Percentiles rank a stretch among this genome's conserved stretches.
Evolutionary conservation across 2,329 filamentous ascomycete species (phyloP).

Genomic region (Aspergillus tubingensis): DNA sequence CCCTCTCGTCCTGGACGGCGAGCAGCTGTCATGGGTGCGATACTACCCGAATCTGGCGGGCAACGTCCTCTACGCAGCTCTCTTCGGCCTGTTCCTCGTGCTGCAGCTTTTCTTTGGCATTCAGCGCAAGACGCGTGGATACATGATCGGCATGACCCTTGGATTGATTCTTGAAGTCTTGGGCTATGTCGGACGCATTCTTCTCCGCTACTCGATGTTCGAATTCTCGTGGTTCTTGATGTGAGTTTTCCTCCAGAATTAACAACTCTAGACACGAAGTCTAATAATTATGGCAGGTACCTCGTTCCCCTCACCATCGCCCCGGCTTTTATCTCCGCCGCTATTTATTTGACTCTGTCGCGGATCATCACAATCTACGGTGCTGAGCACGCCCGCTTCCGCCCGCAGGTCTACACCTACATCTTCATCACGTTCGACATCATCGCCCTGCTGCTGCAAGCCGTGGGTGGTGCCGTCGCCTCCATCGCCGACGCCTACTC

Average conservation of each 20-base stretch:
- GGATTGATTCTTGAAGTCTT: constrained; percentile 60
- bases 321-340: not conserved
- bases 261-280: not conserved
- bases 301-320: not conserved
- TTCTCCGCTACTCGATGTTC: constrained; percentile 55
- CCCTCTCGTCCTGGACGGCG: not conserved
- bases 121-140: constrained; percentile 52
- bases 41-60: constrained; percentile 58
- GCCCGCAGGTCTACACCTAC: not conserved
- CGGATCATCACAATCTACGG: not conserved
- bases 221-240: constrained; percentile 43
- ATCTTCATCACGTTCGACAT: not conserved
- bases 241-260: not conserved
- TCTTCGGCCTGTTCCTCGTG: constrained; percentile 52
- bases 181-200: constrained; percentile 61
- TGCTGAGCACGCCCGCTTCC: not conserved
- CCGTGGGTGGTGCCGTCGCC: not conserved
- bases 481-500: not conserved
- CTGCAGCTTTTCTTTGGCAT: constrained; percentile 45
- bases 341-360: not conserved
- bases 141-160: constrained; percentile 54
- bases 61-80: constrained; percentile 54
- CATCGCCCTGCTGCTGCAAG: not conserved
- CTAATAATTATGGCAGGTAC: not conserved
- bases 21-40: not conserved